Evolutionary conservation across 2,329 filamentous ascomycete species (phyloP), one percentile per base, ranked within the genome.

Genomic region (Grosmannia serpens): DNA sequence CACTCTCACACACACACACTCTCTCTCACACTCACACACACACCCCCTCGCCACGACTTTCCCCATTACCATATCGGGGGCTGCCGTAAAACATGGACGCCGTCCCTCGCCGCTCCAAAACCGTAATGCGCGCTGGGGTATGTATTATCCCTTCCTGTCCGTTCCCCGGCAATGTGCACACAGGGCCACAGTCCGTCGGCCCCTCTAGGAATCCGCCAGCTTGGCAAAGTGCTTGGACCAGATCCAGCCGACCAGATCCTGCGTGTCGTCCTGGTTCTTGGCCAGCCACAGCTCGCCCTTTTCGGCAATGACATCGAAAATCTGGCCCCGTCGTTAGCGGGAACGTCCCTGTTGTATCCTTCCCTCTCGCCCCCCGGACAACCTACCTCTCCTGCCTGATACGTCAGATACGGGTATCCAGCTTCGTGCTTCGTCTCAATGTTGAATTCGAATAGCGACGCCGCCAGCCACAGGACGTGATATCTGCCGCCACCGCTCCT

Each of bases 231-330:
- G 94, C 72, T 96, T 96, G 67, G 91, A 95, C 94, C 94, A 99
- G 67, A 99, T 96, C 94, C 94, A 99, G 56, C 94, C 94, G 38
- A 97, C 85, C 63, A 85, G 80, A 63, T 87, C 82, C 13, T 77
- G 79, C 1, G 84, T 76, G 71, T 99, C 94, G 68, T 99, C 94
- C 73, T 99, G 94, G 69, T 99, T 99, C 71, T 90, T 90, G 57
- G 94, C 94, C 59, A 99, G 83, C 94, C 94, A 99, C 54, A 97
- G 80, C 75, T 99, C 94, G 63, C 94, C 94, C 70, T 96, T 96
- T 72, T 96, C 91, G 33, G 87, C 94, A 68, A 99, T 90, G 57
- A 99, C 87, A 73, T 92, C 88, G 67, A 92, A 92, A 62, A 92
- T 89, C 82, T 87, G 53, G 63, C 26, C 13, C 3, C 22, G 56